phyloP scores from a whole-genome alignment of 2,329 filamentous ascomycete species.

The Anthostomella pinea region DNA sequence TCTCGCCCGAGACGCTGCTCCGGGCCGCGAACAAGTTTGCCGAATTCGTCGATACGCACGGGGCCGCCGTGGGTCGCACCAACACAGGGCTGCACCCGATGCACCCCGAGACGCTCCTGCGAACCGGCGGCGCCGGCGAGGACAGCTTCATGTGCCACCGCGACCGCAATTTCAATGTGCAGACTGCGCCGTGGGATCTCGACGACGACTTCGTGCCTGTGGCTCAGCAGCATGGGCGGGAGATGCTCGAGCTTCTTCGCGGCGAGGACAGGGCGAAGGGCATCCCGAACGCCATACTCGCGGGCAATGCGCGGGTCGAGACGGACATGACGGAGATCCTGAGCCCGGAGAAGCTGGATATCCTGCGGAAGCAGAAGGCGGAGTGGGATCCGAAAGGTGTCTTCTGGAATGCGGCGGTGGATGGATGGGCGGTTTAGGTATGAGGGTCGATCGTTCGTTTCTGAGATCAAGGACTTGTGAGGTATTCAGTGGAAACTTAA shows the following conservation, averaged over 20 bases:
- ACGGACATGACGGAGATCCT: constrained; percentile 5
- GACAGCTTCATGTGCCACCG: constrained; percentile 5
- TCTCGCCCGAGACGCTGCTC: neutral
- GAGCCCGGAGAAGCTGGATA: constrained; percentile 4
- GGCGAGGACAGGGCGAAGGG: constrained; percentile 3
- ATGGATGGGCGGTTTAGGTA: constrained; percentile 23
- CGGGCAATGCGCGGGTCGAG: constrained; percentile 5
- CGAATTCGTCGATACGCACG: constrained; percentile 2
- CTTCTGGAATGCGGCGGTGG: constrained; percentile 10
- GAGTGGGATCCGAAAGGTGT: constrained; percentile 3
- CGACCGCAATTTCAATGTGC: constrained; percentile 2
- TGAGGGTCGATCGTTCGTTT: too few species aligned
- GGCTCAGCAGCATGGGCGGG: neutral
- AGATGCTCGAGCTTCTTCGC: constrained; percentile 4
- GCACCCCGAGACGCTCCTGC: constrained; percentile 1
- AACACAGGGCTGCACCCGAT: neutral
- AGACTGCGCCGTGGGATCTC: constrained; percentile 1
- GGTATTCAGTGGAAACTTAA: too few species aligned
- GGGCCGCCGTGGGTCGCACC: neutral
- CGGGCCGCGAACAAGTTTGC: constrained; percentile 2
- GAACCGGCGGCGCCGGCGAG: neutral
- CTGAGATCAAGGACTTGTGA: neutral
- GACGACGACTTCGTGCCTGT: neutral
- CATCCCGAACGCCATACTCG: constrained; percentile 3
- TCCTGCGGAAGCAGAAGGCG: constrained; percentile 4